Percentiles rank a stretch among this genome's conserved stretches.
These are phyloP conservation scores for Ophiosphaerella herpotricha DNA, from an alignment of 2,329 filamentous ascomycete species.

Conservation along the genomic window DNA sequence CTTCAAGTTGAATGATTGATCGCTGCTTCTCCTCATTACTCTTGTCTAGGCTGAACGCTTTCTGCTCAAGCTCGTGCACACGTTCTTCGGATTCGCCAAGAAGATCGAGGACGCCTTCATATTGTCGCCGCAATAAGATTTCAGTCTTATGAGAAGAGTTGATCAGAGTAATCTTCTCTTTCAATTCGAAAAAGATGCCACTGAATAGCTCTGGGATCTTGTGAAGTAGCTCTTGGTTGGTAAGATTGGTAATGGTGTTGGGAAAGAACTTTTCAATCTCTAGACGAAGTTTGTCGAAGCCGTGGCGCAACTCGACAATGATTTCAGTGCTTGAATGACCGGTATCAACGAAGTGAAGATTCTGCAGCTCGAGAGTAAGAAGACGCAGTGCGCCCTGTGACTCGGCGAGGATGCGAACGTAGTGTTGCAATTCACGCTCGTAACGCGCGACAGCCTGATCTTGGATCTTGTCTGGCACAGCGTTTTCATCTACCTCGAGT, in stretches of 20 bases:
- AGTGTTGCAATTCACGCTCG: conserved; percentile 47
- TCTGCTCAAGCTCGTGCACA: conserved; percentile 42
- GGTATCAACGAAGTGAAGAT: conserved; percentile 47
- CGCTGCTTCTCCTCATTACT: conserved; percentile 45
- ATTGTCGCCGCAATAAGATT: conserved; percentile 44
- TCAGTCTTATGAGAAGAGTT: conserved; percentile 43
- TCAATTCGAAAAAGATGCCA: conserved; percentile 42
- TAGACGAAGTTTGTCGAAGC: conserved; percentile 48
- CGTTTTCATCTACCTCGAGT: conserved; percentile 23
- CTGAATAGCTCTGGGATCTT: conserved; percentile 45
- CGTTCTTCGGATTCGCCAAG: conserved; percentile 40
- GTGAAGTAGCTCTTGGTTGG: conserved; percentile 47
- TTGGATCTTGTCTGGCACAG: conserved; percentile 32
- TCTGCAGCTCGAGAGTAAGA: conserved; percentile 50
- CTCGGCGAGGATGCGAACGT: conserved; percentile 46
- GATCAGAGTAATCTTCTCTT: conserved; percentile 33
- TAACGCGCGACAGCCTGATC: conserved; percentile 44
- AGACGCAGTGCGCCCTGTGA: conserved; percentile 49
- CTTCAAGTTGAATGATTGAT: conserved; percentile 45
- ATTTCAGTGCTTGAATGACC: conserved; percentile 42
- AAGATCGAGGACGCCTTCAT: conserved; percentile 33
- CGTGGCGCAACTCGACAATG: conserved; percentile 47
- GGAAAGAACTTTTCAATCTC: conserved; percentile 50
- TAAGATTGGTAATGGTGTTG: conserved; percentile 41
- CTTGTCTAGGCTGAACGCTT: conserved; percentile 44